phyloP scores from a whole-genome alignment of 2,329 filamentous ascomycete species.

The Aureobasidium lini region DNA sequence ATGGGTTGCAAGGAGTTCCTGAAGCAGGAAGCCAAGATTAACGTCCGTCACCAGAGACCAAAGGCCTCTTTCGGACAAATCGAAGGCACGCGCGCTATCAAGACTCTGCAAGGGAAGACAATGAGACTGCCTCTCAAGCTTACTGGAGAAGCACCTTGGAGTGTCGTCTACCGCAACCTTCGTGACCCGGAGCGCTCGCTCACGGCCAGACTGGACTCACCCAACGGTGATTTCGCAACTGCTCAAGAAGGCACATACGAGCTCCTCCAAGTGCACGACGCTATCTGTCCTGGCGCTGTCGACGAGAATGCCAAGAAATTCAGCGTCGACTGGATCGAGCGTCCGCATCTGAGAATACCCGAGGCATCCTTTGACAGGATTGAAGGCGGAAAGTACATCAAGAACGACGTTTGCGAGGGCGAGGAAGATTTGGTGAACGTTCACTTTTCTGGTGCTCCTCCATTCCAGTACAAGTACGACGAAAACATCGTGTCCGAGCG shows the following conservation, averaged over 20 bases:
- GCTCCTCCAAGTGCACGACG: conserved; percentile 69
- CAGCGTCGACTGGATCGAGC: conserved; percentile 74
- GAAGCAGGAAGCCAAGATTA: conserved; percentile 76
- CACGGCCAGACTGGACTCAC: conserved; percentile 13
- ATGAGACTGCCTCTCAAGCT: conserved; percentile 75
- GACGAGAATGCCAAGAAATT: conserved; percentile 69
- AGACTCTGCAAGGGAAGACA: conserved; percentile 67
- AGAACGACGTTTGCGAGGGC: conserved; percentile 84
- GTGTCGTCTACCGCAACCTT: conserved; percentile 58
- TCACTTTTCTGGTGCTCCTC: conserved; percentile 62
- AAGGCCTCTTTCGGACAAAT: conserved; percentile 78
- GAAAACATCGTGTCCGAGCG: conserved; percentile 63
- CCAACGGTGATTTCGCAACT: conserved; percentile 27
- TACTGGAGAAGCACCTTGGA: conserved; percentile 81
- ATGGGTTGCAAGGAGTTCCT: conserved; percentile 80
- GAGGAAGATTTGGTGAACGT: conserved; percentile 87
- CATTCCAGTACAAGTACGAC: conserved; percentile 77
- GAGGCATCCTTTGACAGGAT: conserved; percentile 54
- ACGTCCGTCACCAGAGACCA: conserved; percentile 80
- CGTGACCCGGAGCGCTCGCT: conserved; percentile 28
- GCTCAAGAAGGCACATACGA: conserved; percentile 60
- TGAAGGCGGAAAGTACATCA: conserved; percentile 53
- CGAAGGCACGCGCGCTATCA: conserved; percentile 68
- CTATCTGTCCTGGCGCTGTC: conserved; percentile 72
- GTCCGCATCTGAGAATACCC: conserved; percentile 59